phyloP scores from a whole-genome alignment of 371 early-diverging fungal species.

The Apophysomyces ossiformis region DNA sequence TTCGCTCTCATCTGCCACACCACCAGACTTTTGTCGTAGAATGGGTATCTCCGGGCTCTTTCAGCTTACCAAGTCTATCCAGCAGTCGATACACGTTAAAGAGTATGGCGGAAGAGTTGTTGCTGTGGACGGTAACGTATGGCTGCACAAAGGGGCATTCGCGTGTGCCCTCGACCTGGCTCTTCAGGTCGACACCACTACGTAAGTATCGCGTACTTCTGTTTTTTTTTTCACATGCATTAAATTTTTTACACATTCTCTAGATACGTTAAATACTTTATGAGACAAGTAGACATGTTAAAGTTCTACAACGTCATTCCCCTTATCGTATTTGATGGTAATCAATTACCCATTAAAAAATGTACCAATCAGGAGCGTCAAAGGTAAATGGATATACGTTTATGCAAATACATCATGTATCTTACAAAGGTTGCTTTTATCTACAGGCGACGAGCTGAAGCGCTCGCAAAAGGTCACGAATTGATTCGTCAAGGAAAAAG shows the following conservation, averaged over 20 bases:
- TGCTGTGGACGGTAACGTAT: constrained; percentile 93
- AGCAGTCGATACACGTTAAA: constrained; percentile 65
- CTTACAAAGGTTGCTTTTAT: not conserved
- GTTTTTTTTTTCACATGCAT: constrained; percentile 3
- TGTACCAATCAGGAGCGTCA: constrained; percentile 77
- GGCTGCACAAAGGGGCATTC: constrained; percentile 91
- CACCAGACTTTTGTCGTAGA: not conserved
- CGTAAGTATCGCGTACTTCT: constrained; percentile 20
- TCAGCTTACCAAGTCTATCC: constrained; percentile 75
- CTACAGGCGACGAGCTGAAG: constrained; percentile 60
- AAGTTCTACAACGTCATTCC: constrained; percentile 77
- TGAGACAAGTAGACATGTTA: constrained; percentile 75
- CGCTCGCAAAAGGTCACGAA: constrained; percentile 54
- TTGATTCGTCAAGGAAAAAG: constrained; percentile 54
- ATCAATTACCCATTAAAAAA: constrained; percentile 84
- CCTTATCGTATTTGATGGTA: constrained; percentile 97
- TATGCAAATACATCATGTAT: not conserved
- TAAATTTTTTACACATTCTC: not conserved
- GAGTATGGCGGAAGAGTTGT: constrained; percentile 75
- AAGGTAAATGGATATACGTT: constrained; percentile 33
- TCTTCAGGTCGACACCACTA: constrained; percentile 35
- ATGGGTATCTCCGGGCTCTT: constrained; percentile 93
- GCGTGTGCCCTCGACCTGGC: constrained; percentile 81
- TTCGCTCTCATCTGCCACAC: constrained; percentile 9
- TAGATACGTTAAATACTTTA: constrained; percentile 81